phyloP scores from a whole-genome alignment of 192 early-diverging fungal genomes.

The Mycoemilia scoparia region DNA sequence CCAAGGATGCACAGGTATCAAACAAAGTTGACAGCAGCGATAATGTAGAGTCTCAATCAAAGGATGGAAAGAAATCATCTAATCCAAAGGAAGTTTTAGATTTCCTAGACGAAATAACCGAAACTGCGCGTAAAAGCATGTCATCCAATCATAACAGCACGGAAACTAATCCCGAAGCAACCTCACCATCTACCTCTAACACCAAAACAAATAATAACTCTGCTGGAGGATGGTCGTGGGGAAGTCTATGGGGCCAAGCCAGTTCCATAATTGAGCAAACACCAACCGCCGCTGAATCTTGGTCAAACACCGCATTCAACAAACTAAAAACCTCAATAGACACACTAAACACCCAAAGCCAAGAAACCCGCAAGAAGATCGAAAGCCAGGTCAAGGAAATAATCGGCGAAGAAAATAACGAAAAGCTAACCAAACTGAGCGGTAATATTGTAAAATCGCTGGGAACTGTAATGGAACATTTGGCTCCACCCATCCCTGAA shows the following conservation, averaged over 20 bases:
- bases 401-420: slow-evolving; percentile 18
- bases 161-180: slow-evolving; percentile 2
- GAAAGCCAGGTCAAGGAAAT: slow-evolving; percentile 17
- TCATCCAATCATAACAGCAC: slow-evolving; percentile 22
- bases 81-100: slow-evolving; percentile 22
- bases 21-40: neutral
- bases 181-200: neutral
- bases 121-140: neutral
- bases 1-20: slow-evolving; percentile 1
- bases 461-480: slow-evolving; percentile 26
- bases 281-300: slow-evolving; percentile 5
- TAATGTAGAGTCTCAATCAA: neutral
- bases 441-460: slow-evolving; percentile 21
- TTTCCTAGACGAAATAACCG: slow-evolving; percentile 28
- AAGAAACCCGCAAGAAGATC: slow-evolving; percentile 10
- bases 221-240: slow-evolving; percentile 24
- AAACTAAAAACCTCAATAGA: slow-evolving; percentile 22
- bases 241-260: slow-evolving; percentile 26
- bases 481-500: slow-evolving; percentile 28
- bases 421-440: slow-evolving; percentile 18
- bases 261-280: slow-evolving; percentile 24
- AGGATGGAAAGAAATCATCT: slow-evolving; percentile 1
- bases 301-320: slow-evolving; percentile 14
- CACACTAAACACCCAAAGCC: slow-evolving; percentile 10
- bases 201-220: neutral